Conservation (phyloP, 2,329 filamentous ascomycete genomes). For the Calonectria multiphialidica region DNA sequence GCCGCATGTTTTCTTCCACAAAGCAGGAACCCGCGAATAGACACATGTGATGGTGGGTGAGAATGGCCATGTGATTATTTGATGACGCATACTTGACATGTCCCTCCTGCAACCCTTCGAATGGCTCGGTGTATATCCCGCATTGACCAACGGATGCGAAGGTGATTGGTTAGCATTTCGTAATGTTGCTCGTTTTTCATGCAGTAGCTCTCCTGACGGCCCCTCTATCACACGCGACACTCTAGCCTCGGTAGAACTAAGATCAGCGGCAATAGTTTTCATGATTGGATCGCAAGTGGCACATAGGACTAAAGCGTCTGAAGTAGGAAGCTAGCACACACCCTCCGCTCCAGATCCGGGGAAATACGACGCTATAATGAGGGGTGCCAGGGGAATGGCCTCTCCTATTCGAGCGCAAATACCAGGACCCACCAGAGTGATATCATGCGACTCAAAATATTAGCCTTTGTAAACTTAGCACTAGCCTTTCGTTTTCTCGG, state of each 20-base stretch:
- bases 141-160: not conserved
- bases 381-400: constrained; percentile 5
- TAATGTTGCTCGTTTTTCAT: not conserved
- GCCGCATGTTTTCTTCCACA: not conserved
- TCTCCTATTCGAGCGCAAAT: constrained; percentile 24
- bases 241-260: not conserved
- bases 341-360: constrained; percentile 23
- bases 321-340: constrained; percentile 14
- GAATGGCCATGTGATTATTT: not conserved
- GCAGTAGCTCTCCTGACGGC: not conserved
- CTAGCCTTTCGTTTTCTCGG: not conserved
- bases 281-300: constrained; percentile 22
- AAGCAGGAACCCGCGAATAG: not conserved
- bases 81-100: not conserved
- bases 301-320: not conserved
- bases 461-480: not conserved
- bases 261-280: not conserved
- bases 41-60: not conserved
- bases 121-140: not conserved
- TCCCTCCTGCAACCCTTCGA: not conserved
- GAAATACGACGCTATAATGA: constrained; percentile 14
- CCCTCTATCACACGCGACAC: not conserved
- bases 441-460: constrained; percentile 12
- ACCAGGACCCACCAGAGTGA: constrained; percentile 2
- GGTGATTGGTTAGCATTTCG: not conserved